A percentile compares a stretch with the other conserved stretches of the same genome.
phyloP scores from a whole-genome alignment of 768 basidiomycete genomes.

The Pisolithus marmoratus region DNA sequence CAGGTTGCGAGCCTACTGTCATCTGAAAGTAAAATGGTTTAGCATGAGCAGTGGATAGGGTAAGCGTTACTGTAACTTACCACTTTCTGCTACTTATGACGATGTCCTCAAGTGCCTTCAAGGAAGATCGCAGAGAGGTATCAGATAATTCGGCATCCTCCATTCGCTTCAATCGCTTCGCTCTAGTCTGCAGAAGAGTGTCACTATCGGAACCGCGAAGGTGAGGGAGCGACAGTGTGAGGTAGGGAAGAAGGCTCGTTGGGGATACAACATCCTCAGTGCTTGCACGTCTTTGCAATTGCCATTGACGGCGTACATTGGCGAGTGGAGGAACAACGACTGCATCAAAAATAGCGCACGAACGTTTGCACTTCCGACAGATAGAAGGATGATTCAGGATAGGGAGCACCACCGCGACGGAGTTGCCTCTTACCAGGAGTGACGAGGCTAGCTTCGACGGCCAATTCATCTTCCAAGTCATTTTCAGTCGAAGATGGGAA shows the following conservation, averaged over 20 bases:
- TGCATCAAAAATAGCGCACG: slow-evolving; percentile 45
- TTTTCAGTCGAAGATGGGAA: slow-evolving; percentile 20
- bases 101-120: slow-evolving; percentile 20
- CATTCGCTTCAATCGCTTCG: slow-evolving; percentile 22
- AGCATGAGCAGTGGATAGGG: neutral
- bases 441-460: slow-evolving; percentile 18
- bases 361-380: slow-evolving; percentile 38
- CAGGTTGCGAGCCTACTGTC: slow-evolving; percentile 11
- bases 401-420: neutral
- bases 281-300: slow-evolving; percentile 17
- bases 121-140: slow-evolving; percentile 8
- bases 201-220: slow-evolving; percentile 14
- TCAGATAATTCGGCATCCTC: slow-evolving; percentile 11
- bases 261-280: slow-evolving; percentile 2
- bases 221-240: slow-evolving; percentile 19
- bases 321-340: slow-evolving; percentile 42
- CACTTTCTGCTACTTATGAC: slow-evolving; percentile 32
- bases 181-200: slow-evolving; percentile 3
- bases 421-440: slow-evolving; percentile 12
- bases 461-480: slow-evolving; percentile 27
- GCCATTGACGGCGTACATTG: slow-evolving; percentile 17
- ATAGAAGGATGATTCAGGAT: neutral
- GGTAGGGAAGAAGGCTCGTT: slow-evolving; percentile 16
- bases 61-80: slow-evolving; percentile 13
- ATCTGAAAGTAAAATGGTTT: slow-evolving; percentile 26